Base-by-base conservation (phyloP, 1,284 basidiomycete species). In the Trichosporon ovoides region DNA sequence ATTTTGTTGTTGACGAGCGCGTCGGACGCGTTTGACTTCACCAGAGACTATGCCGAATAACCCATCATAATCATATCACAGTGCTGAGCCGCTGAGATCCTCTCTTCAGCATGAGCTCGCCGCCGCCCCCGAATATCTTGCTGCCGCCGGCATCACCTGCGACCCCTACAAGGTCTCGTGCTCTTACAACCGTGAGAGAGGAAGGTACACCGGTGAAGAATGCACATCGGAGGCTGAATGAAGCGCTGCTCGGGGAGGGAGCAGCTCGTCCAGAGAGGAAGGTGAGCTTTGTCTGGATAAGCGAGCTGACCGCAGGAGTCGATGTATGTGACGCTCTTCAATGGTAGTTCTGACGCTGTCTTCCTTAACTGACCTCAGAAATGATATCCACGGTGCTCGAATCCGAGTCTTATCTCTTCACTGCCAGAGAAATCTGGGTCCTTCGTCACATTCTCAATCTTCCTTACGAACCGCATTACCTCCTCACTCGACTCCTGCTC, bases 401-500 rank as follows among this genome's bases (percentile, higher is more conserved):
- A 10, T 71, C 81, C 22, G 84, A 89, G 64, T 67, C 73, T 6
- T 78, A 86, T 68, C 80, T 96, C 19, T 85, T 96, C 60, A 81
- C 82, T 2, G 67, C 80, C 0, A 75, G 81, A 7, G 92, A 95
- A 73, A 72, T 84, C 28, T 78, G 80, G 28, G 79, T 84, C 16
- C 72, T 93, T 18, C 66, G 73, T 1, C 71, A 79, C 14, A 85
- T 86, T 63, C 74, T 80, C 18, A 66, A 65, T 3, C 76, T 91
- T 16, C 79, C 81, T 19, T 88, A 91, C 68, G 78, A 83, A 38
- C 83, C 87, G 0, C 84, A 87, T n/a, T 96, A 91, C 76, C 85
- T 94, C 24, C 84, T 96, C 60, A 83, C 87, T 9, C 86, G 91
- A 16, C 80, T 97, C 1, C 80, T 89, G 9, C 81, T 93, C 18